Conservation (phyloP, 2,329 filamentous ascomycete species). For the Ascochyta lentis region DNA sequence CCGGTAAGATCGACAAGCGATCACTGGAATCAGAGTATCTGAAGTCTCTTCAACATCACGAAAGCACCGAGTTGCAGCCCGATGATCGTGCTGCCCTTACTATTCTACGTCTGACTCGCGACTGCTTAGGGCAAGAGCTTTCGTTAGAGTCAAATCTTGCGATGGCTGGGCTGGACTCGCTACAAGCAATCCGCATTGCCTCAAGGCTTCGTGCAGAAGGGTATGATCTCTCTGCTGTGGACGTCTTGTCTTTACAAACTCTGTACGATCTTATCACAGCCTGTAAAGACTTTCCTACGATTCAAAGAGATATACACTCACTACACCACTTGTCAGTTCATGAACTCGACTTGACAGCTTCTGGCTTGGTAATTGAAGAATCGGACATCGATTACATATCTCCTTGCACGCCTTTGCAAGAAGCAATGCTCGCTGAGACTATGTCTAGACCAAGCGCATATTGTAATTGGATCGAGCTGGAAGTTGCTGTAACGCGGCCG, state of each 20-base stretch:
- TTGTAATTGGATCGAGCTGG: constrained; percentile 77
- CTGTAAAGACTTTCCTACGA: constrained; percentile 19
- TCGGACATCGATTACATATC: constrained; percentile 48
- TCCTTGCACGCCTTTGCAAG: constrained; percentile 75
- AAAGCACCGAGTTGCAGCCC: constrained; percentile 12
- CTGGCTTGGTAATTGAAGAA: background rate
- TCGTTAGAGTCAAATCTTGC: constrained; percentile 55
- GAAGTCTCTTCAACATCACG: constrained; percentile 28
- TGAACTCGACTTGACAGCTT: background rate
- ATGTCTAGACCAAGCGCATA: constrained; percentile 66
- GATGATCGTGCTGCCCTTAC: constrained; percentile 23
- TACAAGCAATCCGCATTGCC: constrained; percentile 68
- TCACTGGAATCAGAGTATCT: constrained; percentile 64
- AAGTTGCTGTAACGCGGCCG: constrained; percentile 53
- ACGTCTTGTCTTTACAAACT: constrained; percentile 66
- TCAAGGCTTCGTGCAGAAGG: constrained; percentile 67
- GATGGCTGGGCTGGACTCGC: constrained; percentile 69
- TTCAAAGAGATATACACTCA: background rate
- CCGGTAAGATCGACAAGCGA: constrained; percentile 82
- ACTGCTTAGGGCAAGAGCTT: constrained; percentile 51
- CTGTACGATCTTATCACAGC: constrained; percentile 41
- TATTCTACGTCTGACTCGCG: constrained; percentile 53
- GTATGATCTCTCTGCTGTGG: constrained; percentile 62
- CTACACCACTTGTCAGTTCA: background rate
- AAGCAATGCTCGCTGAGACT: constrained; percentile 82